Evolutionary conservation across 192 early-diverging fungal species (phyloP), one percentile per base, ranked within the genome.

Genomic region (Coemansia sp.): DNA sequence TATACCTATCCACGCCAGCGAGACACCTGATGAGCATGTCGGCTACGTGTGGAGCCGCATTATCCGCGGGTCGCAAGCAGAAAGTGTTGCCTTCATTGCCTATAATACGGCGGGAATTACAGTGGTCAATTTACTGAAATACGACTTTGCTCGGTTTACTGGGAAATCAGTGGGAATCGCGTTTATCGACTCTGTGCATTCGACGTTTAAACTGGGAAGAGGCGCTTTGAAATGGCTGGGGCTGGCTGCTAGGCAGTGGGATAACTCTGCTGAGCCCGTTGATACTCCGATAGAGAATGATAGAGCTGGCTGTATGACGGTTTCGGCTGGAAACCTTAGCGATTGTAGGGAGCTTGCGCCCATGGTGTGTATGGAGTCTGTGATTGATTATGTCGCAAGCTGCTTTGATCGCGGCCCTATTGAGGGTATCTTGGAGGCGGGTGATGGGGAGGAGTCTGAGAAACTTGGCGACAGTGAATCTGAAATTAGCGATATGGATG

Each of bases 1-100:
- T 9, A 62, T 62, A 2, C 43, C 42, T 40, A 72, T 80, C 20
- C 10, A 36, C 13, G 72, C 69, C n/a, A 75, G 69, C 36, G 77
- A 75, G 65, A 80, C 77, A 11, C 61, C 77, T 5, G 66, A 73
- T 20, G 77, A 80, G 40, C 77, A 80, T 37, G 77, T 80, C 18
- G 77, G 77, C 9, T 75, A 66, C 35, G 73, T 80, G 39, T 80
- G 77, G 77, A 55, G 53, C 7, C 69, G 35, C 2, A 57, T 74
- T 35, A 67, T 75, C 13, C 77, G 73, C 9, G 63, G 62, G 28
- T 36, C 59, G 8, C 26, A 4, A 5, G 66, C 45, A 8, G 16
- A 65, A 36, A 61, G 60, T 20, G 58, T 80, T 33, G 73, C 59
- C 0, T 80, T 75, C 63, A 60, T 80, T 14, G 33, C 66, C 14